Evolutionary conservation across 495 filamentous ascomycete species (phyloP).

Genomic region (Geoglossum glabrum): DNA sequence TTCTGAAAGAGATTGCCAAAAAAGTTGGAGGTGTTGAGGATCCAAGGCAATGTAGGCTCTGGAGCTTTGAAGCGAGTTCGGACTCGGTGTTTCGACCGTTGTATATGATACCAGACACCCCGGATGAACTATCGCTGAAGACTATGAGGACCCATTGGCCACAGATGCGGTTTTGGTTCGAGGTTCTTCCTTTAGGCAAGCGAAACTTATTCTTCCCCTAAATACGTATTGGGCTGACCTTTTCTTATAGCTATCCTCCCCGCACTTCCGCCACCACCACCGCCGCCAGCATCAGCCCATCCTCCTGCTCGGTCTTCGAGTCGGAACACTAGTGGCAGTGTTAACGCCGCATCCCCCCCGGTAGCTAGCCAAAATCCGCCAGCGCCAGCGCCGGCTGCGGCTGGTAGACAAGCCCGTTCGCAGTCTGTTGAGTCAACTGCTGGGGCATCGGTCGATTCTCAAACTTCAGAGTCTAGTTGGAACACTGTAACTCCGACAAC

Average conservation of each 20-base stretch:
- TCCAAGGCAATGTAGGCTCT: conserved; percentile 1
- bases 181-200: conserved; percentile 1
- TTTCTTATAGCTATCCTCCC: neutral
- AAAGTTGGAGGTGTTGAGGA: neutral
- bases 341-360: neutral
- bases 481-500: neutral
- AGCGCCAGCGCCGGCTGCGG: neutral
- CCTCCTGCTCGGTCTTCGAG: neutral
- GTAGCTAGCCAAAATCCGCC: neutral
- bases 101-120: neutral
- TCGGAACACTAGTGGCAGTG: neutral
- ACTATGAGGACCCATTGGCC: neutral
- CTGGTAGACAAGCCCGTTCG: neutral
- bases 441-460: neutral
- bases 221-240: neutral
- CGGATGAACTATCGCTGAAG: neutral
- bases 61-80: neutral
- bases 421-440: neutral
- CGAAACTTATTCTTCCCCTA: neutral
- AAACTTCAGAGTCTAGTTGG: neutral
- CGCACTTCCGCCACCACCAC: neutral
- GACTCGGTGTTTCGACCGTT: neutral
- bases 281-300: neutral
- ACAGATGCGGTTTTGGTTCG: conserved; percentile 4
- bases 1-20: neutral